These are phyloP conservation scores for Hibiscus mutabilis DNA, from an alignment of 345 rosid genomes.

Conservation along the genomic window DNA sequence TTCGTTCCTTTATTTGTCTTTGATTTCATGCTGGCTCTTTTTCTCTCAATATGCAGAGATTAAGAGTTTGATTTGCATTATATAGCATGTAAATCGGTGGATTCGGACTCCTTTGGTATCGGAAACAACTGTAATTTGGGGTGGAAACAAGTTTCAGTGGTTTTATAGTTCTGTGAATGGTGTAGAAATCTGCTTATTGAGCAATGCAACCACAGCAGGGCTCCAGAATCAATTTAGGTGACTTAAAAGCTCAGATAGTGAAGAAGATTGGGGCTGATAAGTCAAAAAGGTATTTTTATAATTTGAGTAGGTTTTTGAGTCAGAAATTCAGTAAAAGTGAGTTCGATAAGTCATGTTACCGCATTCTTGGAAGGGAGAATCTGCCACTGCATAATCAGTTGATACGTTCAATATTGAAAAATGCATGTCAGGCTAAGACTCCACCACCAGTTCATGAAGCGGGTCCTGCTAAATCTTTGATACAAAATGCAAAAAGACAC, in stretches of 20 bases:
- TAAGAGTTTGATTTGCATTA: conserved; percentile 43
- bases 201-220: conserved; percentile 80
- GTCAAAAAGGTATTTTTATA: conserved; percentile 66
- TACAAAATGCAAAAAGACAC: conserved; percentile 31
- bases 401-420: conserved; percentile 68
- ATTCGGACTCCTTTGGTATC: conserved; percentile 25
- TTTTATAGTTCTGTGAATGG: conserved; percentile 27
- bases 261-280: conserved; percentile 87
- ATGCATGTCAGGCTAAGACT: conserved; percentile 62
- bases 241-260: conserved; percentile 61
- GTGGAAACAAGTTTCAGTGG: conserved; percentile 21
- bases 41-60: conserved; percentile 43
- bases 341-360: conserved; percentile 69
- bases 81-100: conserved; percentile 20
- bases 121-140: conserved; percentile 28
- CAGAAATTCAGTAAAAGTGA: conserved; percentile 82
- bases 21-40: conserved; percentile 21
- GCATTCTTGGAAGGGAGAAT: conserved; percentile 81
- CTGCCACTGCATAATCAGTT: conserved; percentile 83
- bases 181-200: conserved; percentile 42
- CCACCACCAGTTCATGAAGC: conserved; percentile 54
- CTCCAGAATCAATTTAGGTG: conserved; percentile 77
- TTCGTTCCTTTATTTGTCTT: conserved; percentile 1
- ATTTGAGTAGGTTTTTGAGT: conserved; percentile 73
- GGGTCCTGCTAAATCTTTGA: conserved; percentile 40